Evolutionary conservation across 225 moss, liverwort and hornwort species (phyloP).

Genomic region (Ulota crispa): DNA sequence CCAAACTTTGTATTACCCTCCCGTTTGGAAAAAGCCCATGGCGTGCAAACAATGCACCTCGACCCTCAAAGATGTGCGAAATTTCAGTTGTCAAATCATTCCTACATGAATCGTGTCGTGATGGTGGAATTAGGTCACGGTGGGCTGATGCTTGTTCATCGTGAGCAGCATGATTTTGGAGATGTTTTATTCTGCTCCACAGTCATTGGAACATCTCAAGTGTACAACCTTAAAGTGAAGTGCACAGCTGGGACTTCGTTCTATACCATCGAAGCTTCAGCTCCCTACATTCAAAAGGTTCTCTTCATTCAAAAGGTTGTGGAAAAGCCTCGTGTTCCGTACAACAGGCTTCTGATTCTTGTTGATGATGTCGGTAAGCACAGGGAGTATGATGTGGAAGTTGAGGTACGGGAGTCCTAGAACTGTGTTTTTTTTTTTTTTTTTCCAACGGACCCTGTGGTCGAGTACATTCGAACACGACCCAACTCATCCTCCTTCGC

Average conservation of each 20-base stretch:
- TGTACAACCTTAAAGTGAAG: neutral
- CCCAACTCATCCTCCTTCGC: slow-evolving; percentile 79
- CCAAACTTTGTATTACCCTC: neutral
- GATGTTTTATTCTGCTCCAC: neutral
- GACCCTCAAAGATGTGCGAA: too few relatives aligned
- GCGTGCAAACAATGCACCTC: neutral
- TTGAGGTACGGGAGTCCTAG: neutral
- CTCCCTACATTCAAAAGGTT: neutral
- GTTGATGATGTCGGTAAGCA: too few relatives aligned
- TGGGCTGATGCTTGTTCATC: neutral
- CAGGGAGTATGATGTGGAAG: neutral
- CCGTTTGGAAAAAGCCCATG: neutral
- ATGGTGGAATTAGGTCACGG: neutral
- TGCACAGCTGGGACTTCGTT: fast-evolving
- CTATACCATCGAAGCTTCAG: neutral
- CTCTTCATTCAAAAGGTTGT: slow-evolving; percentile 17
- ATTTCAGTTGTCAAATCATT: neutral
- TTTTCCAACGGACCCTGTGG: too few relatives aligned
- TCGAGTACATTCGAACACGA: slow-evolving; percentile 35
- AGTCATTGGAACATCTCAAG: neutral
- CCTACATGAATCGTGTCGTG: neutral
- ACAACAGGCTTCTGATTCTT: neutral
- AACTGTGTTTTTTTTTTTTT: too few relatives aligned
- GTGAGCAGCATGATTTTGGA: fast-evolving
- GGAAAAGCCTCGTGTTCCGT: neutral